Percentiles rank a stretch among this genome's conserved stretches.
phyloP scores from a whole-genome alignment of 129 eudicot species.

The carrot (Daucus carota) region DH1_v3.0 NC_030383.2:52392501-52393000 shows the following conservation, averaged over 20 bases:
- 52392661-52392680: conserved; percentile 7
- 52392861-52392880: conserved; percentile 26
- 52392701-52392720: conserved; percentile 30
- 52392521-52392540: neutral
- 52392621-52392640: neutral
- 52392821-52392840: conserved; percentile 28
- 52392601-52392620: neutral
- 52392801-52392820: conserved; percentile 13
- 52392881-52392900: conserved; percentile 27
- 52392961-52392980: conserved; percentile 4
- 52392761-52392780: conserved; percentile 55
- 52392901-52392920: conserved; percentile 15
- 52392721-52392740: conserved; percentile 41
- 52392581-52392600: neutral
- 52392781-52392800: conserved; percentile 30
- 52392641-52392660: conserved; percentile 1
- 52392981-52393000: neutral
- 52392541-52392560: neutral
- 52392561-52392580: neutral
- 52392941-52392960: neutral
- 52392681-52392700: conserved; percentile 61
- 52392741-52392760: conserved; percentile 47
- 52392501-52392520: neutral
- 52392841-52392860: conserved; percentile 20
- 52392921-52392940: conserved; percentile 23